Evolutionary conservation across 169 alveolate species (phyloP), one percentile per base, ranked within the genome.

Genomic region (Plasmodium knowlesi): DNA sequence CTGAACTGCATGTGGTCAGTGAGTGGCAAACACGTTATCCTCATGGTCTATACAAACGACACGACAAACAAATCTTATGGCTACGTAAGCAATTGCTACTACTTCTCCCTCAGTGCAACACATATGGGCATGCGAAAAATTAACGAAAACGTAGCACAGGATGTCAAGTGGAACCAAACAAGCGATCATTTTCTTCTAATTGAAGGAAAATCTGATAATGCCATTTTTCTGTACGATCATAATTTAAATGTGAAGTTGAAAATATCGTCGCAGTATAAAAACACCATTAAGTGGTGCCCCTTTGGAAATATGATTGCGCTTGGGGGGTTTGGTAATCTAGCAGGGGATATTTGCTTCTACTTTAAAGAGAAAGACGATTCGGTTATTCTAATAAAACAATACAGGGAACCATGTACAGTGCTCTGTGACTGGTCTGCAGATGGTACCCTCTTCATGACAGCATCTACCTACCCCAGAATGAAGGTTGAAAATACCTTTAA

Each of bases 381-480:
- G 41, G 94, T 95, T 8, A 95, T 92, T 28, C 32, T 95, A 53
- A 91, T 91, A 9, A 83, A 91, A 28, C 76, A 91, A 50, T 91
- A 84, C 43, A 96, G 95, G 57, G 97, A 96, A 57, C 96, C 97
- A 6, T 96, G 97, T 39, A 96, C 97, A 6, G 97, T 96, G 0
- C 19, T 96, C 1, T 96, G 97, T 71, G 97, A 96, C 32, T 96
- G 97, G 97, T 96, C 97, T 5, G 46, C 54, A 25, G 97, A 96
- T 89, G 94, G 97, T n/a, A 80, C 92, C 0, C 92, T 92, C 50
- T 95, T 96, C 76, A 89, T 96, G 96, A 92, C 96, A 0, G 97
- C 97, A 3, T 96, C 97, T 0, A 96, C 97, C 3, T 96, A 88
- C 80, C 97, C 97, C 28, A 89, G 97, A 39, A 96, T 96, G 97